phyloP scores from a whole-genome alignment of 2,329 filamentous ascomycete genomes.

The Talaromyces sp. region DNA sequence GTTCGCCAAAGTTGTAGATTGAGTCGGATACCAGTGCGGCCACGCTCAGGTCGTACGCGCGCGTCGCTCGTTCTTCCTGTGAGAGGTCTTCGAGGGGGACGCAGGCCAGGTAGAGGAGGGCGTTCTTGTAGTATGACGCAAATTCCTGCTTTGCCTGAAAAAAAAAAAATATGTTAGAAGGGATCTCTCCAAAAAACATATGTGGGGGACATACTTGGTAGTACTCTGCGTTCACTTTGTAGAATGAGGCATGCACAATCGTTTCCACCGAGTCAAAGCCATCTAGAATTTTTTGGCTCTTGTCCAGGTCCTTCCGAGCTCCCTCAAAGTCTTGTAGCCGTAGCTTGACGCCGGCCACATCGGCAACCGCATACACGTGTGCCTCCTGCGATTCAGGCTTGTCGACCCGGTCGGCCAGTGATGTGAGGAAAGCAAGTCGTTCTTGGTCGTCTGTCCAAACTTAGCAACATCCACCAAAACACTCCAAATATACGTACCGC shows the following conservation, averaged over 20 bases:
- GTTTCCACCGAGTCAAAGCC: constrained; percentile 92
- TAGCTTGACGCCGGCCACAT: constrained; percentile 82
- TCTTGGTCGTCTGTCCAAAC: constrained; percentile 69
- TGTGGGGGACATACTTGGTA: constrained; percentile 59
- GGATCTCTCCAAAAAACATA: background rate
- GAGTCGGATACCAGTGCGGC: constrained; percentile 87
- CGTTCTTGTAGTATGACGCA: constrained; percentile 94
- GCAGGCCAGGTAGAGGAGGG: constrained; percentile 94
- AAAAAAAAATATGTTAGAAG: background rate
- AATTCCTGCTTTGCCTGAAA: constrained; percentile 75
- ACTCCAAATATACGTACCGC: constrained; percentile 20
- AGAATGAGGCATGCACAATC: constrained; percentile 92
- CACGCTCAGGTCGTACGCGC: constrained; percentile 88
- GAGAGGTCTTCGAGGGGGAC: constrained; percentile 75
- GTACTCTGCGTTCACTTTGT: constrained; percentile 90
- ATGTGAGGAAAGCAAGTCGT: constrained; percentile 76
- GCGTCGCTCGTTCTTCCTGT: constrained; percentile 67
- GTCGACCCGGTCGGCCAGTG: constrained; percentile 82
- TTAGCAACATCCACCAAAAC: background rate
- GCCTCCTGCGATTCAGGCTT: constrained; percentile 91
- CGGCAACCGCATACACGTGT: constrained; percentile 87
- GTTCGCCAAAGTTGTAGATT: constrained; percentile 99
- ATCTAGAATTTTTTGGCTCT: constrained; percentile 82
- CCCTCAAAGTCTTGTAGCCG: constrained; percentile 73
- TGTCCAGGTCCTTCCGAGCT: constrained; percentile 79